Conservation (phyloP, 106 monocot genomes). For the Amphibolis antarctica region DNA sequence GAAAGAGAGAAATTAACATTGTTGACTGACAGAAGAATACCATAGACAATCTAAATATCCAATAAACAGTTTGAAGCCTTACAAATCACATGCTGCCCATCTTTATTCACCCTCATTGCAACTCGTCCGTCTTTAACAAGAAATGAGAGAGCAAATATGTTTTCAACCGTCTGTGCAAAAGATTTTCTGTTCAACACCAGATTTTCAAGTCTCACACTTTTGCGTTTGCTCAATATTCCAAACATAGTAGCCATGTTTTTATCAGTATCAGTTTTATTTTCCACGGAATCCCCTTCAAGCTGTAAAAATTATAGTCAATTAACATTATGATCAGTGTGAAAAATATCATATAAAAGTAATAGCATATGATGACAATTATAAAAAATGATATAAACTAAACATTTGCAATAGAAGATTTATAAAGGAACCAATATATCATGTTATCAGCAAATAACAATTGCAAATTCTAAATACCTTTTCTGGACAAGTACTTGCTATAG, state of each 20-base stretch:
- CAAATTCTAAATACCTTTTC: conserved; percentile 41
- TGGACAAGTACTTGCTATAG: conserved; percentile 30
- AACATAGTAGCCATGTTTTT: conserved; percentile 65
- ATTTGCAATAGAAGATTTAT: neutral
- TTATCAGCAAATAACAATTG: neutral
- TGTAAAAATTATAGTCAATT: conserved; percentile 11
- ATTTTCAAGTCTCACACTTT: conserved; percentile 39
- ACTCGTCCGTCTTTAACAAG: conserved; percentile 72
- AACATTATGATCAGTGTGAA: neutral
- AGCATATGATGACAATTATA: too few relatives aligned
- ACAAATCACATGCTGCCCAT: conserved; percentile 48
- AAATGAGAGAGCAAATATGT: conserved; percentile 76
- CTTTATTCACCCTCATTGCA: conserved; percentile 35
- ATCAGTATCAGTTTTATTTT: conserved; percentile 52
- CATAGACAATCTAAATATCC: neutral
- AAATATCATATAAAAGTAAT: too few relatives aligned
- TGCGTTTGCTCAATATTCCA: conserved; percentile 36
- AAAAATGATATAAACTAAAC: too few relatives aligned
- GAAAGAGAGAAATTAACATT: neutral
- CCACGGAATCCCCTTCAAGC: conserved; percentile 30
- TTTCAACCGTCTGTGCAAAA: conserved; percentile 78
- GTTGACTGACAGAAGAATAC: neutral
- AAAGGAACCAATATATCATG: neutral
- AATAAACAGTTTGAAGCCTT: conserved; percentile 10
- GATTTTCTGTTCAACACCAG: conserved; percentile 51